Evolutionary conservation across 2,329 filamentous ascomycete genomes (phyloP).

Genomic region (Parastagonospora nodorum): DNA sequence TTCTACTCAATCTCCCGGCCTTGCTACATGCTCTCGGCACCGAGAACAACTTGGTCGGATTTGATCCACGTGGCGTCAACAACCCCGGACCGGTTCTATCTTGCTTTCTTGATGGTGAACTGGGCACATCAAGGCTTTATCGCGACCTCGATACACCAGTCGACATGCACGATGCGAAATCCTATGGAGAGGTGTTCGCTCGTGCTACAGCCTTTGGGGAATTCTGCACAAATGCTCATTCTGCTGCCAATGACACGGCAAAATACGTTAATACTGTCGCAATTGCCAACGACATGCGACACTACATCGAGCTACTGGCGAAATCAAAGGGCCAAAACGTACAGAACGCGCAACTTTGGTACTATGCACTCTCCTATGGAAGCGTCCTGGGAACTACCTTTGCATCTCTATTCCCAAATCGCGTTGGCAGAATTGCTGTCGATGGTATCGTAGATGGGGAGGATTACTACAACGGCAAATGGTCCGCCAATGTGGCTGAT

Average conservation of each 20-base stretch:
- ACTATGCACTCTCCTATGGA: conserved; percentile 49
- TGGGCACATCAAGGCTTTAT: conserved; percentile 5
- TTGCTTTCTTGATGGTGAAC: conserved; percentile 37
- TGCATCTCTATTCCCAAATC: conserved; percentile 27
- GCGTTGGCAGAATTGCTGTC: conserved; percentile 29
- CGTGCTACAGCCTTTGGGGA: conserved; percentile 13
- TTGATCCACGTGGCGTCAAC: conserved; percentile 51
- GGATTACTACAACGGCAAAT: conserved; percentile 18
- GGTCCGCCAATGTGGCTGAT: background rate
- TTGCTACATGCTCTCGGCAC: conserved; percentile 10
- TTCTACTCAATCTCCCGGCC: conserved; percentile 4
- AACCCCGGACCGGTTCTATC: conserved; percentile 37
- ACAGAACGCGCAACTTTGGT: conserved; percentile 38
- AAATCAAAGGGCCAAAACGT: conserved; percentile 10
- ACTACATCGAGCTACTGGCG: conserved; percentile 16
- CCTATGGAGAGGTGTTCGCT: conserved; percentile 1
- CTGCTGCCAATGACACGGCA: conserved; percentile 7
- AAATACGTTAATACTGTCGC: conserved; percentile 23
- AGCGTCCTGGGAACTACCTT: conserved; percentile 39
- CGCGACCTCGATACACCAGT: background rate
- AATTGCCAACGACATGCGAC: conserved; percentile 15
- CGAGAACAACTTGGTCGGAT: conserved; percentile 48
- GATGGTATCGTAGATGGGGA: conserved; percentile 49
- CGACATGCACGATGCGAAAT: conserved; percentile 3
- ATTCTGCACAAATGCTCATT: conserved; percentile 16